These are phyloP conservation scores for Farysia itapuensis DNA, from an alignment of 1,284 basidiomycete species.

Conservation along the genomic window DNA sequence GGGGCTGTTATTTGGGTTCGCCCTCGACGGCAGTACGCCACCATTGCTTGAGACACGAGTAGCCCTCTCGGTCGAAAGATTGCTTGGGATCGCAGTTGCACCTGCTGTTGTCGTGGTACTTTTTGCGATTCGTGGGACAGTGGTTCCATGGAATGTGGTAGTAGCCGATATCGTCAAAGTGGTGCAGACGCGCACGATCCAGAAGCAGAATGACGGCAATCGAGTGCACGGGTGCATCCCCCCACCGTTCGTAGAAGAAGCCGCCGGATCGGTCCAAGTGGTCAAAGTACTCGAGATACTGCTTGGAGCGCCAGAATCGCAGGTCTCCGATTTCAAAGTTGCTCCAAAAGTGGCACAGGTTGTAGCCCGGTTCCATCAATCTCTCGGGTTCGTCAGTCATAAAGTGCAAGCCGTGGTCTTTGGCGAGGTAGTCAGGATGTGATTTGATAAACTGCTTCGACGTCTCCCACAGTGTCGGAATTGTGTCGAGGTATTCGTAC, in stretches of 20 bases:
- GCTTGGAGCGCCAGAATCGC: slow-evolving; percentile 76
- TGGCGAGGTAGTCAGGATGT: slow-evolving; percentile 72
- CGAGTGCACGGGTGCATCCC: slow-evolving; percentile 71
- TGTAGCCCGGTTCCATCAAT: slow-evolving; percentile 63
- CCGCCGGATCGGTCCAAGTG: slow-evolving; percentile 78
- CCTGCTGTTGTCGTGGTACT: slow-evolving; percentile 51
- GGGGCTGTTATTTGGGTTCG: slow-evolving; percentile 35
- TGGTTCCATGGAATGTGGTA: slow-evolving; percentile 53
- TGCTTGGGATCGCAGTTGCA: slow-evolving; percentile 54
- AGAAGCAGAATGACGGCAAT: slow-evolving; percentile 54
- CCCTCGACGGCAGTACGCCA: slow-evolving; percentile 44
- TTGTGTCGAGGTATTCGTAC: slow-evolving; percentile 75
- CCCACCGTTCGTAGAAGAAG: slow-evolving; percentile 69
- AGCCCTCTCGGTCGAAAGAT: slow-evolving; percentile 46
- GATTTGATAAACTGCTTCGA: slow-evolving; percentile 71
- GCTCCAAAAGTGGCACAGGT: slow-evolving; percentile 75
- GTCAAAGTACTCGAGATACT: slow-evolving; percentile 77
- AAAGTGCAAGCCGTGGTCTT: slow-evolving; percentile 74
- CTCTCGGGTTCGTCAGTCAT: slow-evolving; percentile 72
- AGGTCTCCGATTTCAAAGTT: slow-evolving; percentile 69
- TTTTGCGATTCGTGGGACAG: slow-evolving; percentile 46
- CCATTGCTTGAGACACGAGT: slow-evolving; percentile 49
- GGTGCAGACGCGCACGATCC: slow-evolving; percentile 28
- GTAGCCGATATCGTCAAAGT: slow-evolving; percentile 57
- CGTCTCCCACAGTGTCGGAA: slow-evolving; percentile 74